Base-by-base conservation (phyloP, 495 filamentous ascomycete species). In the Annulohypoxylon nitens region DNA sequence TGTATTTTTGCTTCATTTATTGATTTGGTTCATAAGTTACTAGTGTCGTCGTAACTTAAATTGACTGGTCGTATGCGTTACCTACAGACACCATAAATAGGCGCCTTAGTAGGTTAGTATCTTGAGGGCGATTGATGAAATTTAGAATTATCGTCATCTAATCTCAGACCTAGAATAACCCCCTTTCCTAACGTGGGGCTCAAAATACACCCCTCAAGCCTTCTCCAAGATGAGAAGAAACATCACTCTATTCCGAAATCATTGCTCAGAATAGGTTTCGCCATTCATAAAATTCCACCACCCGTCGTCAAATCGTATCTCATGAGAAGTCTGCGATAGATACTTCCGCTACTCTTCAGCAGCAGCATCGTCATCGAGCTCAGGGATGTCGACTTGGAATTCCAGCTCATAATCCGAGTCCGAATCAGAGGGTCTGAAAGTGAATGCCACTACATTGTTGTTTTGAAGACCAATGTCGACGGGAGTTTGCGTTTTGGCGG, bases 381-480 rank as follows among this genome's bases (percentile, higher is more conserved):
- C 84, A 23, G 92, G 90, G 18, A 92, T 65, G 33, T 90, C 78
- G 9, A 94, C 92, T 73, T 90, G 84, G 85, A 92, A 93, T 48
- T 86, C 81, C 20, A 84, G 83, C 23, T 88, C 83, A n/a, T 82
- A 85, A n/a, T 81, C 71, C 11, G 86, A 83, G 47, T 84, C 80
- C 12, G 81, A 82, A 48, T 82, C 77, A 3, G 81, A 75, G 45
- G 78, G 80, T 59, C 77, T 78, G 68, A 93, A 90, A 45, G 86
- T 86, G 81, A 95, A 95, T n/a, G 93, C 93, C 41, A 95, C 75
- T 2, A 86, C 73, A n/a, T 83, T 81, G 14, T 89, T 89, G 70
- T 93, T 88, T 45, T 79, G 80, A 34, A 88, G 69, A 25, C 77
- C 71, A 59, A 81, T 83, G 48, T 79, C 82, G 18, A 70, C 76